Evolutionary conservation across 148 eudicot species (phyloP).

Genomic region (Tetragonia tetragonoides): DNA sequence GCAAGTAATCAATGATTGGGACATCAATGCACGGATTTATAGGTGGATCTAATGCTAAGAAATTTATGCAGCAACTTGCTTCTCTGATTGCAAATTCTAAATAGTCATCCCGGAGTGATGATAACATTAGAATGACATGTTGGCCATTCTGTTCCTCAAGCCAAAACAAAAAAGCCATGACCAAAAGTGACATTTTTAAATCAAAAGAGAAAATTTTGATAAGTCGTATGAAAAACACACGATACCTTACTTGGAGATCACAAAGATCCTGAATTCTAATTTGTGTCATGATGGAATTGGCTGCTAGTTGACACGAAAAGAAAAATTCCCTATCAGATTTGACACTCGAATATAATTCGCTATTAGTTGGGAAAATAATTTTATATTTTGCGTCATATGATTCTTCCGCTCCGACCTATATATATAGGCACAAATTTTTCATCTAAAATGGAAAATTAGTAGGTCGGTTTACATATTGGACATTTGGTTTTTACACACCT

Average conservation of each 20-base stretch:
- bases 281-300: neutral
- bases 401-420: too few species aligned
- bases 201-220: neutral
- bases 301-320: neutral
- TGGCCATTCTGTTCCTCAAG: neutral
- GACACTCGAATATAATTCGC: too few species aligned
- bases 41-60: neutral
- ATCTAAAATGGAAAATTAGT: too few species aligned
- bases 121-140: neutral
- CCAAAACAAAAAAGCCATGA: neutral
- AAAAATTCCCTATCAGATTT: too few species aligned
- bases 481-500: too few species aligned
- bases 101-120: too few species aligned
- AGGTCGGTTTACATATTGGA: too few species aligned
- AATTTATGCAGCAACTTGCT: neutral
- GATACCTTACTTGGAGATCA: neutral
- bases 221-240: neutral
- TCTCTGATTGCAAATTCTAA: neutral
- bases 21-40: neutral
- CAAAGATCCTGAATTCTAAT: neutral
- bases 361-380: too few species aligned
- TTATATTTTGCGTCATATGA: too few species aligned
- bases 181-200: neutral
- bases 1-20: neutral
- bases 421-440: too few species aligned